These are phyloP conservation scores for Euphrasia confusa DNA, from an alignment of 257 asterid species.

Conservation along the genomic window DNA sequence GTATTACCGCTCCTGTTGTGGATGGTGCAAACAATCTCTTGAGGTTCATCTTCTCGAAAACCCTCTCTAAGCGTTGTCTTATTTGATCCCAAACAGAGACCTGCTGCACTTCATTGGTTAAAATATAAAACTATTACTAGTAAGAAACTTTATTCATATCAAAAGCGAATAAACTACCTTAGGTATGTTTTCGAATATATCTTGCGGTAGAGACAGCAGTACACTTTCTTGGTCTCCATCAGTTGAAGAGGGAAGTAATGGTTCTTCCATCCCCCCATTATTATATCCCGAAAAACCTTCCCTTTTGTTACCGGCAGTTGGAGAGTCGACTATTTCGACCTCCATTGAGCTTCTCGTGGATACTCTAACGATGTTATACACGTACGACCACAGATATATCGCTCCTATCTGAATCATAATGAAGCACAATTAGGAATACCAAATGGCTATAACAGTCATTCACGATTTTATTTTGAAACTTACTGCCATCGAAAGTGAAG, in stretches of 20 bases:
- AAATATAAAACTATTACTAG: not conserved
- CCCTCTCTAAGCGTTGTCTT: conserved; percentile 34
- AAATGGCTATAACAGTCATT: no score
- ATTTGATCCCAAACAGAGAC: conserved; percentile 32
- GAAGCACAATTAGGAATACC: no score
- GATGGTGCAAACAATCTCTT: conserved; percentile 81
- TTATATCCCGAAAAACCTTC: conserved; percentile 24
- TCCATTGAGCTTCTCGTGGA: conserved; percentile 56
- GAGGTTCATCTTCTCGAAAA: conserved; percentile 55
- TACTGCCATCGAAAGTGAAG: conserved; percentile 94
- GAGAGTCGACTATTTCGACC: conserved; percentile 42
- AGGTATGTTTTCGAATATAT: conserved; percentile 31
- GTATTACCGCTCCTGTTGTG: conserved; percentile 64
- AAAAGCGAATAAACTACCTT: conserved; percentile 33
- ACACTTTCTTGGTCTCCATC: conserved; percentile 25
- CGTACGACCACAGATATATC: conserved; percentile 76
- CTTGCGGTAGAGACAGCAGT: conserved; percentile 29
- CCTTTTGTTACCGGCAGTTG: conserved; percentile 23
- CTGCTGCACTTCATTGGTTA: conserved; percentile 36
- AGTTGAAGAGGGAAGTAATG: conserved; percentile 36
- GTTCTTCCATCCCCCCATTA: conserved; percentile 38
- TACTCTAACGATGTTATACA: conserved; percentile 66
- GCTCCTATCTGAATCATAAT: conserved; percentile 64
- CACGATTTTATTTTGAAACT: conserved; percentile 22
- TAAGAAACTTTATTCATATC: no score